Conservation (phyloP, 169 alveolate genomes). For the Eimeria praecox region DNA sequence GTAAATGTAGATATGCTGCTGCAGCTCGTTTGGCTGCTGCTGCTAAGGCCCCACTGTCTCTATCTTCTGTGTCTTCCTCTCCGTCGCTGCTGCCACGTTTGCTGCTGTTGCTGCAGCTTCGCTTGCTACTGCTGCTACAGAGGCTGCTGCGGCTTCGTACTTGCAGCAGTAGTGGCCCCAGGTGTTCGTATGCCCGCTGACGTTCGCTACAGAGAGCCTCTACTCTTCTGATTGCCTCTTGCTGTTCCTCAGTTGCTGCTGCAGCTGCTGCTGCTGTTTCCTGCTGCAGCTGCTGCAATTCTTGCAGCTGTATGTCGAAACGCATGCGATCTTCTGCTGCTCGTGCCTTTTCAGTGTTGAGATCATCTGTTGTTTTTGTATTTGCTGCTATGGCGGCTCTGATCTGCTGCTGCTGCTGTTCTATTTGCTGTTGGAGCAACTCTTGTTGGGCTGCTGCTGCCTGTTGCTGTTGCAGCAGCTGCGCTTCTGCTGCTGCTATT, state of each 20-base stretch:
- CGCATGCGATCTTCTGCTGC: slow-evolving; percentile 68
- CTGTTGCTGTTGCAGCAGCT: slow-evolving; percentile 65
- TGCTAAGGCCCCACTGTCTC: slow-evolving; percentile 19
- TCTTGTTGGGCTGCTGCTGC: slow-evolving; percentile 60
- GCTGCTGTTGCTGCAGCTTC: slow-evolving; percentile 70
- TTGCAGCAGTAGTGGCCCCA: slow-evolving; percentile 56
- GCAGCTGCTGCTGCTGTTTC: slow-evolving; percentile 59
- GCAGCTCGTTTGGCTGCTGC: slow-evolving; percentile 73
- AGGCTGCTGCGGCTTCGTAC: slow-evolving; percentile 17
- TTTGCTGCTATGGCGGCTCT: slow-evolving; percentile 62
- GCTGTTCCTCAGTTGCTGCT: slow-evolving; percentile 51
- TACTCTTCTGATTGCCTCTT: slow-evolving; percentile 54
- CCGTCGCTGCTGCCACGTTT: slow-evolving; percentile 43
- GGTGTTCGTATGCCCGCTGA: slow-evolving; percentile 56
- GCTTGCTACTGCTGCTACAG: slow-evolving; percentile 53
- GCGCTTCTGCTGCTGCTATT: slow-evolving; percentile 37
- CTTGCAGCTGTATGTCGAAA: slow-evolving; percentile 68
- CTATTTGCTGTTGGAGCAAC: slow-evolving; percentile 55
- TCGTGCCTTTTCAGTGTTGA: slow-evolving; percentile 67
- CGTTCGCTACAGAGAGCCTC: slow-evolving; percentile 71
- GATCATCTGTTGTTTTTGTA: slow-evolving; percentile 39
- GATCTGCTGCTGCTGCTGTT: slow-evolving; percentile 69
- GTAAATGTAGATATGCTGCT: slow-evolving; percentile 25
- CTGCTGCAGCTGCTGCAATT: slow-evolving; percentile 69
- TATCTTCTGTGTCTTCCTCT: slow-evolving; percentile 38